Evolutionary conservation across 2,329 filamentous ascomycete genomes (phyloP), one percentile per base, ranked within the genome.

Genomic region (Botryotinia globosa): DNA sequence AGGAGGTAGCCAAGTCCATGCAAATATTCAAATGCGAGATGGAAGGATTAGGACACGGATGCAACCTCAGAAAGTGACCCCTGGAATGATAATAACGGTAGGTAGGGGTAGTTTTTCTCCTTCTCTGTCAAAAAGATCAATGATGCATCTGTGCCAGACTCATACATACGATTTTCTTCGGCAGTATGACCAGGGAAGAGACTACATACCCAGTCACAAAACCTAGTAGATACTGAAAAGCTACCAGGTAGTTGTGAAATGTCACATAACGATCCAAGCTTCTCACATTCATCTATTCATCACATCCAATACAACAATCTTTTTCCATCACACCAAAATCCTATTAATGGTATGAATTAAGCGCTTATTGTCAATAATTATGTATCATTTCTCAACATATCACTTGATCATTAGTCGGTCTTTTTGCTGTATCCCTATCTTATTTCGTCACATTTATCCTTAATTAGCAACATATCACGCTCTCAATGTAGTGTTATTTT

Each of bases 401-500:
- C 63, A 66, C 22, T 67, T 67, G 45, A 72, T 66, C 39, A n/a
- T 42, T 48, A 29, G 29, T 45, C 42, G 48, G 48, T 18, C 62
- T 61, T 32, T n/a, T 54, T 51, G 22, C 44, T 20, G 51, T 42
- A 34, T 58, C 51, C 29, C n/a, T 32, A 14, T 56, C 25, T 25
- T n/a, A 68, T 56, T 42, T 42, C 29, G n/a, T 68, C 37, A 56
- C 48, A 68, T 56, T 68, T 22, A 56, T 68, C 70, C 70, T 51
- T 72, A 72, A 72, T 72, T 72, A 72, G 70, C 70, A 72, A 61
- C 70, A 72, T 29, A 65, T 68, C 10, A 22, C 39, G 63, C 32
- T 48, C 63, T 44, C 18, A 68, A 68, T 39, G 37, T 12, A n/a
- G 70, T 58, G 70, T 72, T 72, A 72, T 72, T 72, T 72, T 72